A percentile compares a stretch with the other conserved stretches of the same genome.
Conservation (phyloP, 306 rosid species). For the Hylodesmum podocarpum region DNA sequence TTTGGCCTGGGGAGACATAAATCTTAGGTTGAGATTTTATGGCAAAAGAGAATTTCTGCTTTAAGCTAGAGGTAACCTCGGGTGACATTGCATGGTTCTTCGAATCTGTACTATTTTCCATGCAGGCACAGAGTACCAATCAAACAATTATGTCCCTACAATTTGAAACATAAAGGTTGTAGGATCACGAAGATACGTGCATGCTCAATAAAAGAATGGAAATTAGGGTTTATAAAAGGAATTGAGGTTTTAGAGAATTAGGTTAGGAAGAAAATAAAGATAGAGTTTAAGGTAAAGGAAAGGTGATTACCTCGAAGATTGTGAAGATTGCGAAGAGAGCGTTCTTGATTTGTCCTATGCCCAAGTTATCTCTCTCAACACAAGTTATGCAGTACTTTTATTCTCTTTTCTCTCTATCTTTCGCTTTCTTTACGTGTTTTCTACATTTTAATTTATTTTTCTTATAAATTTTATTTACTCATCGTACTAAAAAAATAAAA, state of each 20-base stretch:
- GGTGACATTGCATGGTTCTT: slow-evolving; percentile 42
- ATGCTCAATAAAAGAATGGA: no score
- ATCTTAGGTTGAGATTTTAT: slow-evolving; percentile 60
- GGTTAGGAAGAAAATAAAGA: background rate
- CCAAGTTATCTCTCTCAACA: background rate
- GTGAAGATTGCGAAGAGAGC: slow-evolving; percentile 14
- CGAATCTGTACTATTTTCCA: slow-evolving; percentile 63
- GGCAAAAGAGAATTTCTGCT: slow-evolving; percentile 75
- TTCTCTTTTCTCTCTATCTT: background rate
- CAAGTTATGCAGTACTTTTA: background rate
- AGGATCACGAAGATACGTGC: background rate
- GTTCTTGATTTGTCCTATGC: background rate
- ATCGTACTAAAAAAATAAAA: no score
- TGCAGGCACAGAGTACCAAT: slow-evolving; percentile 8
- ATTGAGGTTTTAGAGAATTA: background rate
- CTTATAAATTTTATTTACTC: no score
- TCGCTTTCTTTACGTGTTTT: background rate
- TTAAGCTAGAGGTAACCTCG: slow-evolving; percentile 44
- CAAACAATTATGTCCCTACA: background rate
- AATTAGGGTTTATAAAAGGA: slow-evolving; percentile 18
- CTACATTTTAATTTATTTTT: background rate
- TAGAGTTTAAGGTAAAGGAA: background rate
- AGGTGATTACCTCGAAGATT: slow-evolving; percentile 9
- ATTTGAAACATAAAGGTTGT: background rate
- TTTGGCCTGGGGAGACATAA: slow-evolving; percentile 52